Conservation (phyloP, 805 yeast species). For the Hanseniaspora clermontiae region DNA sequence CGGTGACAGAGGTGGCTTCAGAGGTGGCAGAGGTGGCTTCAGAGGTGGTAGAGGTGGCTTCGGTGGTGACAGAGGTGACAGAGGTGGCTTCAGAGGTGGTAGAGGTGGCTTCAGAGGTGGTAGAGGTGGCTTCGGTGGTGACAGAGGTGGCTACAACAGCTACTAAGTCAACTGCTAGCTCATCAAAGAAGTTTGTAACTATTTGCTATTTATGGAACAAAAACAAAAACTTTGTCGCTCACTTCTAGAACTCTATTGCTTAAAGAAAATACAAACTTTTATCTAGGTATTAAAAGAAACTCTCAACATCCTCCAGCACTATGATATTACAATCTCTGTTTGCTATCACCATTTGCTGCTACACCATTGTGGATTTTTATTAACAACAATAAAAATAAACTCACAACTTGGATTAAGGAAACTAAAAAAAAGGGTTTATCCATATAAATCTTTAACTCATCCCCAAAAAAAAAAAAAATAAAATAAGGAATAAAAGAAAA, state of each 20-base stretch:
- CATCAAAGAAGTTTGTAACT: background rate
- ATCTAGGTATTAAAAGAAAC: background rate
- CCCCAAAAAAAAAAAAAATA: background rate
- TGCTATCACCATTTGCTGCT: background rate
- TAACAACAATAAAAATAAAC: too few relatives aligned
- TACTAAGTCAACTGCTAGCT: background rate
- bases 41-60: conserved; percentile 34
- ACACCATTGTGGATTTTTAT: background rate
- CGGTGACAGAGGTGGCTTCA: conserved; percentile 27
- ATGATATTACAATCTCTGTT: background rate
- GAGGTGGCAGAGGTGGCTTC: conserved; percentile 33
- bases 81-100: conserved; percentile 25
- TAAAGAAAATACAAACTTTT: background rate
- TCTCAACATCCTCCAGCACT: too few relatives aligned
- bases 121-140: conserved; percentile 9
- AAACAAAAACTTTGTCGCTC: background rate
- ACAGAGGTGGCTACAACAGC: conserved; percentile 12
- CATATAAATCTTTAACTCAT: background rate
- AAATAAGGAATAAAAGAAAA: background rate
- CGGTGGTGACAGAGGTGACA: conserved; percentile 26
- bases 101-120: conserved; percentile 4
- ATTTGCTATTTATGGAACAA: background rate
- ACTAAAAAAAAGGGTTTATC: background rate
- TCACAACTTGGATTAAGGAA: too few relatives aligned
- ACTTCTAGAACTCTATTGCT: background rate